phyloP scores from a whole-genome alignment of 768 basidiomycete species.

The Trametes cingulata region DNA sequence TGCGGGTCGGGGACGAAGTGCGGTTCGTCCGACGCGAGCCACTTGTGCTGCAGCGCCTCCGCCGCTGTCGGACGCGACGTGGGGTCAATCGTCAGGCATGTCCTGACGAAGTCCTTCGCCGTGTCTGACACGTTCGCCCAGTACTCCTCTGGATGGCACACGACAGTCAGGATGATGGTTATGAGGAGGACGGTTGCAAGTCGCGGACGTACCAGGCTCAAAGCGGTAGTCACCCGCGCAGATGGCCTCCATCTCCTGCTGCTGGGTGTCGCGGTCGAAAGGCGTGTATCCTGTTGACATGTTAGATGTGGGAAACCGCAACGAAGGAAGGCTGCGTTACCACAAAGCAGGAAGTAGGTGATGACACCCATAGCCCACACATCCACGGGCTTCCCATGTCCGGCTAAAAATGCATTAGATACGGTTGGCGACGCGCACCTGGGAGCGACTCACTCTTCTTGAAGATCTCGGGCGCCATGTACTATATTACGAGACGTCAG shows the following conservation, averaged over 20 bases:
- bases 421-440: background rate
- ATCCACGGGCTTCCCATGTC: constrained; percentile 94
- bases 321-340: constrained; percentile 25
- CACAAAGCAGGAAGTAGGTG: constrained; percentile 91
- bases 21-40: constrained; percentile 70
- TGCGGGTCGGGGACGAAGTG: constrained; percentile 70
- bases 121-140: constrained; percentile 83
- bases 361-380: constrained; percentile 99
- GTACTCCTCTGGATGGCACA: constrained; percentile 57
- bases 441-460: constrained; percentile 64
- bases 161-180: background rate
- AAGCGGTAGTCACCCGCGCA: constrained; percentile 92
- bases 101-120: constrained; percentile 79
- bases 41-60: constrained; percentile 73
- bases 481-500: constrained; percentile 40
- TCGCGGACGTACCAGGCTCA: constrained; percentile 52
- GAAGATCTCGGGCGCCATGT: constrained; percentile 98
- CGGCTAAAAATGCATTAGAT: constrained; percentile 46
- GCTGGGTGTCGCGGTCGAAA: constrained; percentile 89
- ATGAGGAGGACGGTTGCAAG: background rate
- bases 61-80: constrained; percentile 74
- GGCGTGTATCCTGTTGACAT: constrained; percentile 80
- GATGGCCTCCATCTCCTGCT: constrained; percentile 94
- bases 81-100: constrained; percentile 87
- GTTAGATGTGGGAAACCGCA: background rate